phyloP scores from a whole-genome alignment of 164 flowering plant genomes.

The Saururus chinensis region DNA sequence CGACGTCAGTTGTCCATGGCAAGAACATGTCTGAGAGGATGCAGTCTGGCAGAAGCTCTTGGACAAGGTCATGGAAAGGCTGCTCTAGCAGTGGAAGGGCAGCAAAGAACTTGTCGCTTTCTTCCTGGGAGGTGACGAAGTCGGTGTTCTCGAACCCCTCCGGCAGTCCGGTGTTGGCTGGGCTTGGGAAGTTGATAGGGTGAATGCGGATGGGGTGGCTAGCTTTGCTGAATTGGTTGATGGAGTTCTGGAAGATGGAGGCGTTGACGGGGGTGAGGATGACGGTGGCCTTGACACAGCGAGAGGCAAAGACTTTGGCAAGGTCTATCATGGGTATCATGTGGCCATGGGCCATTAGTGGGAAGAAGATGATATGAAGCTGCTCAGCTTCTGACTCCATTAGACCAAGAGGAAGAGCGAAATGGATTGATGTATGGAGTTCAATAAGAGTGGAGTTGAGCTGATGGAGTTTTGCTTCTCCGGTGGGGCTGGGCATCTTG shows the following conservation, averaged over 20 bases:
- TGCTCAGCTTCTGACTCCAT: neutral
- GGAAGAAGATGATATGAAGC: slow-evolving; percentile 5
- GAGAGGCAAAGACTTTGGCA: slow-evolving; percentile 4
- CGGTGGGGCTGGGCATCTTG: too few species aligned
- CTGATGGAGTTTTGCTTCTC: too few species aligned
- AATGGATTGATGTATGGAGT: too few species aligned
- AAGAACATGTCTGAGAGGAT: slow-evolving; percentile 27
- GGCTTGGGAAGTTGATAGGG: neutral
- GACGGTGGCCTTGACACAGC: neutral
- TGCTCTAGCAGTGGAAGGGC: slow-evolving; percentile 16
- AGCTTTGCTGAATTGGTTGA: neutral
- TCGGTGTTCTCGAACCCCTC: slow-evolving; percentile 6
- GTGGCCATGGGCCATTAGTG: slow-evolving; percentile 9
- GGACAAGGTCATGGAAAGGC: slow-evolving; percentile 18
- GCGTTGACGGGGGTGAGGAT: slow-evolving; percentile 11
- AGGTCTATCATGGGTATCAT: slow-evolving; percentile 10
- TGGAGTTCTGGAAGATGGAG: neutral
- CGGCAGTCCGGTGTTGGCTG: slow-evolving; percentile 3
- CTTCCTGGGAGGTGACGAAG: slow-evolving; percentile 3
- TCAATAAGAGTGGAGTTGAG: too few species aligned
- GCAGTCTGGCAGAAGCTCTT: slow-evolving; percentile 17
- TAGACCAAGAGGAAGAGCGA: too few species aligned
- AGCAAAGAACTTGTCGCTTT: slow-evolving; percentile 6
- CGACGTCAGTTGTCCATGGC: slow-evolving; percentile 21
- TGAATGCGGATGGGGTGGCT: neutral